phyloP scores from a whole-genome alignment of 2,329 filamentous ascomycete genomes.

The Scolecobasidium constrictum region DNA sequence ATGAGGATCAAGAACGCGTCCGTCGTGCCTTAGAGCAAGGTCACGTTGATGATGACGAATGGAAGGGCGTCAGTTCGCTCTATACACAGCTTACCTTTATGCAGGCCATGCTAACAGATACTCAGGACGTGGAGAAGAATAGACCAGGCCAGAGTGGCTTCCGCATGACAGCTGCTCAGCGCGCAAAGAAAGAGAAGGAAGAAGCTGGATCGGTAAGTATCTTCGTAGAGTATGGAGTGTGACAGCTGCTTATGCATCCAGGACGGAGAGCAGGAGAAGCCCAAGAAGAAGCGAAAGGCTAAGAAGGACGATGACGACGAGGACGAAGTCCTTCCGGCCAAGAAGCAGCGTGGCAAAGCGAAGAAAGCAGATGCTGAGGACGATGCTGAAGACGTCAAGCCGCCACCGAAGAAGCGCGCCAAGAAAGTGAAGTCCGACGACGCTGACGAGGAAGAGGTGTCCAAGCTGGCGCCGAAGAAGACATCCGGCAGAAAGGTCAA shows the following conservation, averaged over 20 bases:
- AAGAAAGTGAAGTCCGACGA: slow-evolving; percentile 15
- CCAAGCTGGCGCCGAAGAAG: slow-evolving; percentile 1
- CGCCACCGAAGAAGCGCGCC: slow-evolving; percentile 11
- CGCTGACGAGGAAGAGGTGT: not conserved
- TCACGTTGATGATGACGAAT: slow-evolving; percentile 76
- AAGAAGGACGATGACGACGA: slow-evolving; percentile 13
- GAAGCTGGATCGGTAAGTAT: slow-evolving; percentile 15
- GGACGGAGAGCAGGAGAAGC: slow-evolving; percentile 17
- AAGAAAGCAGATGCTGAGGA: slow-evolving; percentile 9
- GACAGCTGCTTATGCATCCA: slow-evolving; percentile 26
- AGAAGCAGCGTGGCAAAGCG: slow-evolving; percentile 8
- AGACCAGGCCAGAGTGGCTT: slow-evolving; percentile 56
- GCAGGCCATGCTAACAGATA: not conserved
- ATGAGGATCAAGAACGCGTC: slow-evolving; percentile 63
- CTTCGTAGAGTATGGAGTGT: slow-evolving; percentile 22
- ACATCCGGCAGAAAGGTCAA: slow-evolving; percentile 8
- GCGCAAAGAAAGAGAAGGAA: slow-evolving; percentile 20
- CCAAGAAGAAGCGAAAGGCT: slow-evolving; percentile 16
- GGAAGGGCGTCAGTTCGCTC: slow-evolving; percentile 62
- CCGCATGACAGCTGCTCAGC: slow-evolving; percentile 27
- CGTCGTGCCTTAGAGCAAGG: slow-evolving; percentile 61
- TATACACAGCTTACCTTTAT: slow-evolving; percentile 4
- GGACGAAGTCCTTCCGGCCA: slow-evolving; percentile 1
- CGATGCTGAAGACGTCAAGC: slow-evolving; percentile 13
- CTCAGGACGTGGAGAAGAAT: slow-evolving; percentile 65